These are phyloP conservation scores for Microdochium paspali DNA, from an alignment of 2,329 filamentous ascomycete genomes.

Conservation along the genomic window DNA sequence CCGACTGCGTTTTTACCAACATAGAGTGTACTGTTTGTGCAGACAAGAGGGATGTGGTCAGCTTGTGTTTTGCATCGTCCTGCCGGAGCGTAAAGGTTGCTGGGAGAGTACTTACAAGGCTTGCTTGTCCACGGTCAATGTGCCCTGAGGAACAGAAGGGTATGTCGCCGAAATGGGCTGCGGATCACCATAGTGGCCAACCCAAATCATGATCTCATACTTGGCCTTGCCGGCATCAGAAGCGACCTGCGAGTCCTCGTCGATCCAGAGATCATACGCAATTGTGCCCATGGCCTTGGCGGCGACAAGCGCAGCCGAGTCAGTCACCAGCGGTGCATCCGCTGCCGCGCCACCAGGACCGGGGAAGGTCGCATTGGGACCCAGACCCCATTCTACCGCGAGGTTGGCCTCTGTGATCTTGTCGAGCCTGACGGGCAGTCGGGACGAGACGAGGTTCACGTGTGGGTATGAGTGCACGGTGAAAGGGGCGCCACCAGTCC, in stretches of 20 bases:
- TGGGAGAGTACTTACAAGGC: neutral
- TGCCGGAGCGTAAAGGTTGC: neutral
- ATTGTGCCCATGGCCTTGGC: neutral
- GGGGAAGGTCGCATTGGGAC: neutral
- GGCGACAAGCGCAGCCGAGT: neutral
- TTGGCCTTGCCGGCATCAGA: neutral
- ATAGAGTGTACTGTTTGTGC: neutral
- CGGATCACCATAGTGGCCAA: neutral
- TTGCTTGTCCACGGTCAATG: neutral
- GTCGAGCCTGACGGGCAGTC: neutral
- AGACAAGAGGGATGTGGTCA: neutral
- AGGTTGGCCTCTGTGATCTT: neutral
- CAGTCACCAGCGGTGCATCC: neutral
- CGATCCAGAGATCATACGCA: neutral
- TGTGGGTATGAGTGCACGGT: neutral
- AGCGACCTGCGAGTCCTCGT: neutral
- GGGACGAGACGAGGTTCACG: neutral
- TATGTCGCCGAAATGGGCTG: neutral
- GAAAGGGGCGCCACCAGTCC: neutral
- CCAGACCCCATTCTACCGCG: neutral
- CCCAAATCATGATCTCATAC: neutral
- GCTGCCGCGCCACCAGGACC: too few relatives aligned
- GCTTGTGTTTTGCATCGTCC: neutral
- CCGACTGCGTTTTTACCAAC: neutral
- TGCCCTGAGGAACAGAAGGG: neutral